Base-by-base conservation (phyloP, 2,329 filamentous ascomycete species). In the Sporothrix phasma region DNA sequence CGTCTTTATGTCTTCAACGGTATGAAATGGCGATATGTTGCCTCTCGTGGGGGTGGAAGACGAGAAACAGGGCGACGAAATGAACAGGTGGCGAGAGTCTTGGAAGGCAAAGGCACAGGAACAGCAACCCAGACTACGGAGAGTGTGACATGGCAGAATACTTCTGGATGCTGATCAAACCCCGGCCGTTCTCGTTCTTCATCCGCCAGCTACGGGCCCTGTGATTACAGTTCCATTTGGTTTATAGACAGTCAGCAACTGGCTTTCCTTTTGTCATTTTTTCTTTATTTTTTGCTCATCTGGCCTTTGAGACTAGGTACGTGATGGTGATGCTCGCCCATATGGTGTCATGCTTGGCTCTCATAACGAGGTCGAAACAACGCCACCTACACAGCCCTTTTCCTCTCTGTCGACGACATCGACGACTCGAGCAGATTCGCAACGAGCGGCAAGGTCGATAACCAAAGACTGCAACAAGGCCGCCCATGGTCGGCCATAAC, bases 351-450 rank as follows among this genome's bases (percentile, higher is more conserved):
- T n/a, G 7, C 41, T 17, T 58, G n/a, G 24, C 49, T 61, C 58
- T 61, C 43, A 61, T 61, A 51, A 61, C 59, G 59, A 39, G 31
- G 45, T n/a, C 29, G 19, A 51, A 61, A 61, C 45, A 45, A 61
- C 31, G 11, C 59, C 17, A 37, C 26, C 34, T 19, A 24, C 46
- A 8, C 15, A 8, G 11, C 17, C 26, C 58, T 47, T 37, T 47
- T 13, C 19, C 29, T 8, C 17, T 61, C 39, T 6, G 24, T 15
- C 39, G 2, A 6, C 39, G 10, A 37, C 56, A 8, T 13, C 34
- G 17, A 45, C 39, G 24, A n/a, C 17, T 17, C 51, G n/a, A n/a
- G n/a, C n/a, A n/a, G n/a, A n/a, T n/a, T 56, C 51, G 51, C 31
- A 31, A 24, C 31, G 24, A 24, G 51, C 51, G 51, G 51, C 11